A percentile compares a stretch with the other conserved stretches of the same genome.
These are phyloP conservation scores for Trypanosoma grayi DNA, from an alignment of 208 protist genomes.

Conservation along the genomic window DNA sequence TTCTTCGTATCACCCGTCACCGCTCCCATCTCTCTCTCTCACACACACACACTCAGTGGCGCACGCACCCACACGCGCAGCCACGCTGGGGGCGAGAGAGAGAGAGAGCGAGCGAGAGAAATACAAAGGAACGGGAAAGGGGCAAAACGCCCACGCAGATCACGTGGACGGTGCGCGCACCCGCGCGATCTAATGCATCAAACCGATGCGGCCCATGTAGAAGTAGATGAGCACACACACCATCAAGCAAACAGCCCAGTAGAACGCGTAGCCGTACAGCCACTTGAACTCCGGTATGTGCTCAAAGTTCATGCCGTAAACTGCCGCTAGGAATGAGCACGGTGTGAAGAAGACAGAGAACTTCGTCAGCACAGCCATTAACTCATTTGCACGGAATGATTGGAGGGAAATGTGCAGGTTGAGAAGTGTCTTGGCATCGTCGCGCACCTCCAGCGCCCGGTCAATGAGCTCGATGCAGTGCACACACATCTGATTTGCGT, in stretches of 20 bases:
- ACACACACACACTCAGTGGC: too few species aligned
- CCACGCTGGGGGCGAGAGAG: too few species aligned
- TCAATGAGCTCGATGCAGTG: conserved; percentile 72
- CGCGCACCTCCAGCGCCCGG: conserved; percentile 72
- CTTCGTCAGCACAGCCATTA: conserved; percentile 88
- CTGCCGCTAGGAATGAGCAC: conserved; percentile 79
- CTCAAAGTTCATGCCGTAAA: conserved; percentile 92
- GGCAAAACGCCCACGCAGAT: background rate
- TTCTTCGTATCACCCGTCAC: too few species aligned
- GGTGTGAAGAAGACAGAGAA: conserved; percentile 87
- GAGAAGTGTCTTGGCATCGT: conserved; percentile 80
- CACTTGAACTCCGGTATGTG: conserved; percentile 77
- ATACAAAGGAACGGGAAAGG: background rate
- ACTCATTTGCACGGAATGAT: conserved; percentile 82
- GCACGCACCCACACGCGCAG: too few species aligned
- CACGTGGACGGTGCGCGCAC: too few species aligned
- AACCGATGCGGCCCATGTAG: conserved; percentile 40
- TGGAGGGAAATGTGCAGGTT: conserved; percentile 81
- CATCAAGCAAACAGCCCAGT: conserved; percentile 61
- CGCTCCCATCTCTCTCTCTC: too few species aligned
- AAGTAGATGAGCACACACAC: conserved; percentile 57
- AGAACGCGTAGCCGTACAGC: conserved; percentile 66
- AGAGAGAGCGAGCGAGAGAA: background rate
- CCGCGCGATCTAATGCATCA: conserved; percentile 5
- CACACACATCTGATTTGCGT: conserved; percentile 73